Evolutionary conservation across 306 rosid genomes (phyloP).

Genomic region (Cicer pinnatifidum): DNA sequence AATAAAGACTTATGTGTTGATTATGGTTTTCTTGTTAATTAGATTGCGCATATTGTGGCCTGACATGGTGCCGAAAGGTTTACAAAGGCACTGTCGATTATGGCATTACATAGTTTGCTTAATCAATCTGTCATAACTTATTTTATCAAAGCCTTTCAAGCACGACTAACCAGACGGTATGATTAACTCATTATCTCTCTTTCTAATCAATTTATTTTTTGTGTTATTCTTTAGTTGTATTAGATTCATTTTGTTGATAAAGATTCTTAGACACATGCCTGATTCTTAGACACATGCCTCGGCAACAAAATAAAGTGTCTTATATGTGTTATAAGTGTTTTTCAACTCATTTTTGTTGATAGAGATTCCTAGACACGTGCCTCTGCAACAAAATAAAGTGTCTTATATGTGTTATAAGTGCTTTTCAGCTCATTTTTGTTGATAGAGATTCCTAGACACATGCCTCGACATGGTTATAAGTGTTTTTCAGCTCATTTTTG

Average conservation of each 20-base stretch:
- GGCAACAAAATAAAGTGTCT: neutral
- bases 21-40: slow-evolving; percentile 38
- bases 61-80: slow-evolving; percentile 70
- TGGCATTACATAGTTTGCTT: slow-evolving; percentile 43
- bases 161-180: slow-evolving; percentile 74
- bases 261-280: no score
- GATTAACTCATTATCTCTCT: slow-evolving; percentile 5
- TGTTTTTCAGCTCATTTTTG: no score
- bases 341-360: no score
- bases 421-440: no score
- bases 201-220: neutral
- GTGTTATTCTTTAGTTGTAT: slow-evolving; percentile 13
- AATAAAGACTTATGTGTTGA: slow-evolving; percentile 9
- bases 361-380: no score
- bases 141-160: slow-evolving; percentile 62
- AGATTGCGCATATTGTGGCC: slow-evolving; percentile 90
- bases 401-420: no score
- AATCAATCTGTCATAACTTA: slow-evolving; percentile 61
- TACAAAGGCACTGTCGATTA: slow-evolving; percentile 64
- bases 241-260: slow-evolving; percentile 3
- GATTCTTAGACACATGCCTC: no score
- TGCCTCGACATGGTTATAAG: no score
- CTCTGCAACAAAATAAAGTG: no score
- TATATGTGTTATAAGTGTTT: no score
- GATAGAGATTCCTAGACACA: no score